Conservation (phyloP, 306 rosid species). For the Trifolium dubium region DNA sequence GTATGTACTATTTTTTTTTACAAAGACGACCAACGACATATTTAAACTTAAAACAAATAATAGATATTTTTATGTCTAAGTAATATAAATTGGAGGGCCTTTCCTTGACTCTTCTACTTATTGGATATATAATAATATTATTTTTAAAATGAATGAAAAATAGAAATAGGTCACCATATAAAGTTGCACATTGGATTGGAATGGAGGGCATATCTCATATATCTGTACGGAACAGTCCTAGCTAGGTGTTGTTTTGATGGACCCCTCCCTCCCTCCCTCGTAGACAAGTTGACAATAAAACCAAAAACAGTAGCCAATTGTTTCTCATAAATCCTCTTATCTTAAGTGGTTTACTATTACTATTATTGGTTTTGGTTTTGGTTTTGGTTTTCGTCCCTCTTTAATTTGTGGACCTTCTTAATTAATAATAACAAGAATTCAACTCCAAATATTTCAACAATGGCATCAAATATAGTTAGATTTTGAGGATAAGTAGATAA, state of each 20-base stretch:
- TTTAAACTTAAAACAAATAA: no score
- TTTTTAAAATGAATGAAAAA: no score
- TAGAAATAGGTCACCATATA: background rate
- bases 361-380: background rate
- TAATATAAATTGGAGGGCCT: no score
- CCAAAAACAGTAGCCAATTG: background rate
- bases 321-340: background rate
- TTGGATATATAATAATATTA: no score
- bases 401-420: slow-evolving; percentile 13
- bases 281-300: background rate
- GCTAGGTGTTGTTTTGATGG: background rate
- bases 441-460: background rate
- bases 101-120: no score
- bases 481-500: no score
- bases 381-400: background rate
- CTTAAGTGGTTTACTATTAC: background rate
- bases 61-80: no score
- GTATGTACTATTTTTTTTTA: no score
- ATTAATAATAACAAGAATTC: background rate
- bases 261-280: background rate
- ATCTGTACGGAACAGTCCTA: slow-evolving; percentile 27
- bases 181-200: background rate
- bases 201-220: background rate
- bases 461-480: background rate
- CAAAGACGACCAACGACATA: no score